Evolutionary conservation across 164 flowering plant genomes (phyloP), one percentile per base, ranked within the genome.

Genomic region (Aristolochia californica): DNA sequence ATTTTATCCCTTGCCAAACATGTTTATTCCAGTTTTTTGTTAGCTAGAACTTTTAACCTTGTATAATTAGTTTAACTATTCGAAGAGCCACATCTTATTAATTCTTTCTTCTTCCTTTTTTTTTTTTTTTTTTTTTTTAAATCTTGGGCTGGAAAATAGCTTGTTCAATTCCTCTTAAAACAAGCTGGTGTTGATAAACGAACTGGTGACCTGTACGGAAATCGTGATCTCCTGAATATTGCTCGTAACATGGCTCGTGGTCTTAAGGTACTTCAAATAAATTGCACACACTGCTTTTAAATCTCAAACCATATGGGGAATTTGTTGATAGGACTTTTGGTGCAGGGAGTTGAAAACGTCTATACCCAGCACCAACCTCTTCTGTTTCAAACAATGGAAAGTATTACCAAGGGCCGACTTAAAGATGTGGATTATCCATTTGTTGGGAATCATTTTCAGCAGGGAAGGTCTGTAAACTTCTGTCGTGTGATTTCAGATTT

Each of bases 231-330:
- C 48, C 64, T 89, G 55, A 93, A 85, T 70, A 85, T 89, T 72
- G 99, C 96, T 55, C 95, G 91, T 34, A 93, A 87, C 68, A 93
- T 93, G 96, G 99, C 99, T 68, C 97, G 96, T 64, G 99, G 99
- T 16, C 77, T 93, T 63, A 89, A 93, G 96, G 98, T 93, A 63
- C 43, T 80, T 67, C 40, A 30, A 21, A 15, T 48, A 53, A 47
- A 24, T 43, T 47, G 18, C 57, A 24, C 16, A 53, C 45, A 53
- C 27, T 44, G 30, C 43, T 38, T 11, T 17, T 20, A 7, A 28
- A 45, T 43, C 43, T 13, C 40, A 25, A 53, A 48, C 45, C 17
- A 43, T 61, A 13, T 9, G 23, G 38, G 40, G 25, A 53, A 53
- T 18, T 45, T 21, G 53, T 43, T 22, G 23, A 61, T 43, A 43